Percentiles rank a stretch among this genome's conserved stretches.
Conservation (phyloP, 805 yeast genomes). For the Hagleromyces aurorensis region DNA sequence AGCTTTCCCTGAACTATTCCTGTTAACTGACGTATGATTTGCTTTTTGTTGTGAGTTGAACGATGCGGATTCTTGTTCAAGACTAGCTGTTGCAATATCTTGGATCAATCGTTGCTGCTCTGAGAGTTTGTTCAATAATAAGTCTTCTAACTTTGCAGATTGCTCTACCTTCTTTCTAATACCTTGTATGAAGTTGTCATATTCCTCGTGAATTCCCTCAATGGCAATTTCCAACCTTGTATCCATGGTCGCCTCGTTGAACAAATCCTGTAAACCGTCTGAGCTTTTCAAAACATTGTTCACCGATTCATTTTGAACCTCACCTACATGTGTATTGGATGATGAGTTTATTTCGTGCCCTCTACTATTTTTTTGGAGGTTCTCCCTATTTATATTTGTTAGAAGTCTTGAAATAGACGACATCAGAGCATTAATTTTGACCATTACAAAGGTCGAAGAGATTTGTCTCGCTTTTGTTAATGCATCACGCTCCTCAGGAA, state of each 20-base stretch:
- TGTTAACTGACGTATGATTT: too few species aligned
- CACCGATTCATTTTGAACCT: too few species aligned
- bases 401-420: conserved; percentile 14
- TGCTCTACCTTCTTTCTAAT: conserved; percentile 17
- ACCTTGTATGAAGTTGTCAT: conserved; percentile 23
- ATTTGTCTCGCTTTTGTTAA: conserved; percentile 17
- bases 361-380: too few species aligned
- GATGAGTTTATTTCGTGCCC: too few species aligned
- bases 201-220: conserved; percentile 24
- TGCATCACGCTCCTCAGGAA: conserved; percentile 15
- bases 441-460: conserved; percentile 21
- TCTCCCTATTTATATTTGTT: conserved; percentile 4
- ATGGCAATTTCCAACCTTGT: conserved; percentile 24
- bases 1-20: background rate
- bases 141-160: conserved; percentile 14
- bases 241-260: conserved; percentile 14
- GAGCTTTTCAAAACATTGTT: too few species aligned
- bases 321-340: too few species aligned
- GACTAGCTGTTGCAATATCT: conserved; percentile 3
- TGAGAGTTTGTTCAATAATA: conserved; percentile 16
- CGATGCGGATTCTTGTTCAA: too few species aligned
- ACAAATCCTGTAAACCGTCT: too few species aligned
- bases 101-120: conserved; percentile 15
- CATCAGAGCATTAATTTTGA: conserved; percentile 24
- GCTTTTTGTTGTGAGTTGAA: too few species aligned